phyloP scores from a whole-genome alignment of 352 stramenopile species.

The Plasmopara halstedii region DNA sequence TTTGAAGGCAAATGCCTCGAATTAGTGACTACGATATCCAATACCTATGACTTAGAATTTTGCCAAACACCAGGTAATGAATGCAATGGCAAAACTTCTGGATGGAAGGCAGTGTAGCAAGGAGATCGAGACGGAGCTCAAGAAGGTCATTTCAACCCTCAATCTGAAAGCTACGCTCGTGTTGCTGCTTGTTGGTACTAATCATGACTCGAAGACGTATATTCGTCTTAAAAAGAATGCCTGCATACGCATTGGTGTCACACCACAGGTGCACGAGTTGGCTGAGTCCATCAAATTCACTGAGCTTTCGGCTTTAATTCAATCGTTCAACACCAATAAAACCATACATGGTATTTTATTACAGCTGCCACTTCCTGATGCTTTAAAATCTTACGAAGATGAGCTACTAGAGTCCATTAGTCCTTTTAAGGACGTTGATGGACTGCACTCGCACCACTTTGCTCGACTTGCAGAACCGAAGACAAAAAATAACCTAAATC shows the following conservation, averaged over 20 bases:
- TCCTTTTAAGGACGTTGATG: slow-evolving; percentile 96
- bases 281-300: slow-evolving; percentile 32
- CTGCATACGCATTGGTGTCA: slow-evolving; percentile 91
- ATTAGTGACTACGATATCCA: too few relatives aligned
- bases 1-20: too few relatives aligned
- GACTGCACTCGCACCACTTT: slow-evolving; percentile 97
- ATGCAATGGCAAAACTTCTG: slow-evolving; percentile 33
- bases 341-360: slow-evolving; percentile 95
- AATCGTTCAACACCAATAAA: slow-evolving; percentile 74
- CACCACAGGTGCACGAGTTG: slow-evolving; percentile 68
- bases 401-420: slow-evolving; percentile 88
- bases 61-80: too few relatives aligned
- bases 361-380: slow-evolving; percentile 74
- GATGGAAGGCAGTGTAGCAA: slow-evolving; percentile 84
- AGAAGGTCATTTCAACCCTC: slow-evolving; percentile 45
- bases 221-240: slow-evolving; percentile 98
- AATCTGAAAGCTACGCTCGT: slow-evolving; percentile 79
- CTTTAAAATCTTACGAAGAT: slow-evolving; percentile 74
- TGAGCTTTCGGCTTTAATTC: slow-evolving; percentile 59
- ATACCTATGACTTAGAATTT: too few relatives aligned
- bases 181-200: slow-evolving; percentile 92
- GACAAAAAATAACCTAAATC: background rate
- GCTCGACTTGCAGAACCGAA: slow-evolving; percentile 68
- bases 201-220: slow-evolving; percentile 93
- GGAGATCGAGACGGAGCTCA: slow-evolving; percentile 83